Evolutionary conservation across 495 filamentous ascomycete species (phyloP).

Genomic region (Penicillium antarcticum): DNA sequence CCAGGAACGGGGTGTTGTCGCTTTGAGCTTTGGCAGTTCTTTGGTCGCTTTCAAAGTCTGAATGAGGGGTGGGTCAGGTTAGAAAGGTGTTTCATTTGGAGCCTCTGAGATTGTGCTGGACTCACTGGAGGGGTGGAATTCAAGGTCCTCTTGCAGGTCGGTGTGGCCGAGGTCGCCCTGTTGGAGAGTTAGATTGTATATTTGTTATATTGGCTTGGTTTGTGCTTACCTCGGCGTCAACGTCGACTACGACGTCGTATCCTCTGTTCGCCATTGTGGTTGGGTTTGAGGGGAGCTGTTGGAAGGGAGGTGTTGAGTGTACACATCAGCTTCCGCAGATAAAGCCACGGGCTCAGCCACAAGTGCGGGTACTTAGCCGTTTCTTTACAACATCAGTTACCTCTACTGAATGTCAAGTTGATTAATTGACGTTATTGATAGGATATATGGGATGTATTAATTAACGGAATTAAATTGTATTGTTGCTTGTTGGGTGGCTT

Average conservation of each 20-base stretch:
- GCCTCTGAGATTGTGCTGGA: neutral
- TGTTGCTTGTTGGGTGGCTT: neutral
- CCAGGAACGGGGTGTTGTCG: conserved; percentile 59
- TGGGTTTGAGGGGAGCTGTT: conserved; percentile 17
- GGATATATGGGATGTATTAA: neutral
- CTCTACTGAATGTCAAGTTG: neutral
- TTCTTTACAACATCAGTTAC: too few relatives aligned
- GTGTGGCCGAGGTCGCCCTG: conserved; percentile 97
- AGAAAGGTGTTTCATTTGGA: neutral
- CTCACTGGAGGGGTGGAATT: conserved; percentile 92
- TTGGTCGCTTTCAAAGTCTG: conserved; percentile 55
- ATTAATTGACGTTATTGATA: neutral
- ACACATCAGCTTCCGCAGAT: conserved; percentile 31
- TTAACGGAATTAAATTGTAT: neutral
- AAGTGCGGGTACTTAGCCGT: neutral
- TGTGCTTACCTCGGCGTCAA: conserved; percentile 76
- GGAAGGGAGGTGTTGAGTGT: conserved; percentile 18
- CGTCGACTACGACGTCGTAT: conserved; percentile 96
- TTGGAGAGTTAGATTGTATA: conserved; percentile 12
- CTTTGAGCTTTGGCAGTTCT: conserved; percentile 56
- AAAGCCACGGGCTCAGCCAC: conserved; percentile 28
- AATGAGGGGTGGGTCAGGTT: neutral
- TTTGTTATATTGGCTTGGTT: neutral
- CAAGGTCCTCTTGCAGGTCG: conserved; percentile 96
- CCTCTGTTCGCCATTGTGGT: conserved; percentile 73